These are phyloP conservation scores for Clarireedia monteithiana DNA, from an alignment of 2,329 filamentous ascomycete species.

Conservation along the genomic window DNA sequence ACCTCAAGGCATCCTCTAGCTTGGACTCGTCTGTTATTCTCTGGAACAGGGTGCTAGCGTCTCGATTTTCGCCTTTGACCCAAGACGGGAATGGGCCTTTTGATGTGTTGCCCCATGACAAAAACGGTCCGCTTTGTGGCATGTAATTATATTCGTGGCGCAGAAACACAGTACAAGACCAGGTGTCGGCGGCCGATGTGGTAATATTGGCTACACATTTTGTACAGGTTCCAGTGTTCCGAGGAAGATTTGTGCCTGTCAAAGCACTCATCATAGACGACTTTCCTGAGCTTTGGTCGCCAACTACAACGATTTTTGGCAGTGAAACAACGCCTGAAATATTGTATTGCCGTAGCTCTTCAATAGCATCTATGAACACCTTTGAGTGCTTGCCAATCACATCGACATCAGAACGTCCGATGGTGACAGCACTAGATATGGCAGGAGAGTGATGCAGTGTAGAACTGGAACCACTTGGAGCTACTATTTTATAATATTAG, in stretches of 20 bases:
- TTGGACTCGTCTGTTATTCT: conserved; percentile 51
- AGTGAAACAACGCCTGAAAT: conserved; percentile 60
- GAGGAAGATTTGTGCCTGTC: conserved; percentile 62
- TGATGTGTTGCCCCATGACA: conserved; percentile 1
- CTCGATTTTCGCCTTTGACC: conserved; percentile 36
- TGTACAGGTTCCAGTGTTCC: conserved; percentile 67
- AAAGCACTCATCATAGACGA: conserved; percentile 58
- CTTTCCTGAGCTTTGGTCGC: conserved; percentile 81
- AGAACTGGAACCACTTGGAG: too few relatives aligned
- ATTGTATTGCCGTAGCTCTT: conserved; percentile 62
- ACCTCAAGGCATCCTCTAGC: conserved; percentile 60
- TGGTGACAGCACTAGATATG: too few relatives aligned
- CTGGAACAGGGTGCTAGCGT: conserved; percentile 49
- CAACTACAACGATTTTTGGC: conserved; percentile 74
- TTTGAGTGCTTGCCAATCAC: conserved; percentile 46
- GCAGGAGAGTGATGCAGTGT: too few relatives aligned
- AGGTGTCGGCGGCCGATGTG: conserved; percentile 46
- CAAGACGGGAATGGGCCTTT: conserved; percentile 56
- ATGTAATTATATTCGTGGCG: conserved; percentile 55
- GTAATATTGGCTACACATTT: conserved; percentile 76
- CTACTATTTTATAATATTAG: too few relatives aligned
- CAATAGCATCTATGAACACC: conserved; percentile 56
- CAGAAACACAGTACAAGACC: conserved; percentile 62
- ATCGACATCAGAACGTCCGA: too few relatives aligned
- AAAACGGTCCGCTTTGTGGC: neutral